Base-by-base conservation (phyloP, 345 rosid species). In the Alliaria petiolata region DNA sequence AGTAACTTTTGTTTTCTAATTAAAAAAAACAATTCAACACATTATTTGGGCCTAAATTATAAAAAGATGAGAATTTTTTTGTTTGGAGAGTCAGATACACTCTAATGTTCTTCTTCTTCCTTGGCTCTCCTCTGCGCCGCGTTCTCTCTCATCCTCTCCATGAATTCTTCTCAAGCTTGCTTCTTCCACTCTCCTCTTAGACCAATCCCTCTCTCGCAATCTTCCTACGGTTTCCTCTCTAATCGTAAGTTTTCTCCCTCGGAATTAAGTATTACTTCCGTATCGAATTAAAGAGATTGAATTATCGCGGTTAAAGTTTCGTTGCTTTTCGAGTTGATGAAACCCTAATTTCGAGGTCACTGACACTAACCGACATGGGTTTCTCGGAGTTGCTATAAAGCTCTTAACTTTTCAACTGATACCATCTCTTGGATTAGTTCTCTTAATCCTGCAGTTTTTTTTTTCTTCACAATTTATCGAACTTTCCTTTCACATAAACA, bases 131-230 rank as follows among this genome's bases (percentile, higher is more conserved):
- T n/a, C 66, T 58, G 20, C 72, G 78, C 72, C 78, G 72, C 67
- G 46, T 25, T 67, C 7, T 49, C 55, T 46, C 67, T 67, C 47
- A 67, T 3, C 78, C 55, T 59, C 68, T 67, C 56, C 25, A 74
- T 74, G 78, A 74, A 59, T 67, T 22, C 68, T 4, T 67, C 68
- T 17, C 73, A 74, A 74, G 62, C 73, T 43, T 66, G 73, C 49
- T 43, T 74, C 78, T 60, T 65, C 43, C 66, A 65, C 3, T 49
- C 62, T 39, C 52, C 71, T 38, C 71, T 59, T 9, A 61, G 33
- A 60, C 49, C 62, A 12, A 2, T 60, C 62, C 59, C 68, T 3
- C 56, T 60, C 60, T 61, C 68, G 25, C 67, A 50, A 33, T 28
- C 70, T 6, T 43, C 78, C 3, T 66, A 14, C n/a, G 67, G 13